Evolutionary conservation across 345 rosid species (phyloP).

Genomic region (Populus alba): DNA sequence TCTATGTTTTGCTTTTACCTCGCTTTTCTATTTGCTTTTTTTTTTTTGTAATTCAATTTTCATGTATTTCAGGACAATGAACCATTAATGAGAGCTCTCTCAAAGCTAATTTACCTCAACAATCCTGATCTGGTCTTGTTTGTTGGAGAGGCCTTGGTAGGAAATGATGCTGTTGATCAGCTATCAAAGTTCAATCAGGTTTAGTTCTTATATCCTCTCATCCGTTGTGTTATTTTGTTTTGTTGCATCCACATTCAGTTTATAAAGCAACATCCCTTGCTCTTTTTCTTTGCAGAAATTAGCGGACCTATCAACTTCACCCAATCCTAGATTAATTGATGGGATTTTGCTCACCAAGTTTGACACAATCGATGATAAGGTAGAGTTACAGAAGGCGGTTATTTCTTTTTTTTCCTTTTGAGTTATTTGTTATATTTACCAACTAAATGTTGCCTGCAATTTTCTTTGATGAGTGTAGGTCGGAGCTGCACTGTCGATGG

Average conservation of each 20-base stretch:
- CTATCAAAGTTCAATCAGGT: slow-evolving; percentile 96
- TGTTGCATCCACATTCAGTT: neutral
- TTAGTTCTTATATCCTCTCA: slow-evolving; percentile 1
- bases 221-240: neutral
- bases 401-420: neutral
- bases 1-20: neutral
- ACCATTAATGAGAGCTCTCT: slow-evolving; percentile 96
- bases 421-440: neutral
- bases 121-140: slow-evolving; percentile 88
- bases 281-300: slow-evolving; percentile 53
- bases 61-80: slow-evolving; percentile 69
- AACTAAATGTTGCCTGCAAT: neutral
- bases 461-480: slow-evolving; percentile 45
- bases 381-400: neutral
- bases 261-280: neutral
- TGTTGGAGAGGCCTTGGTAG: slow-evolving; percentile 99
- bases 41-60: neutral
- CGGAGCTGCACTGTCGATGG: slow-evolving; percentile 98
- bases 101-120: slow-evolving; percentile 84
- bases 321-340: slow-evolving; percentile 74
- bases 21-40: neutral
- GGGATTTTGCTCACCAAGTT: slow-evolving; percentile 96
- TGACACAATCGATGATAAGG: slow-evolving; percentile 97
- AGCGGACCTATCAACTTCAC: slow-evolving; percentile 76
- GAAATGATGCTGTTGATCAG: slow-evolving; percentile 97